phyloP scores from a whole-genome alignment of 1,284 basidiomycete genomes.

The Cystobasidium slooffiae region DNA sequence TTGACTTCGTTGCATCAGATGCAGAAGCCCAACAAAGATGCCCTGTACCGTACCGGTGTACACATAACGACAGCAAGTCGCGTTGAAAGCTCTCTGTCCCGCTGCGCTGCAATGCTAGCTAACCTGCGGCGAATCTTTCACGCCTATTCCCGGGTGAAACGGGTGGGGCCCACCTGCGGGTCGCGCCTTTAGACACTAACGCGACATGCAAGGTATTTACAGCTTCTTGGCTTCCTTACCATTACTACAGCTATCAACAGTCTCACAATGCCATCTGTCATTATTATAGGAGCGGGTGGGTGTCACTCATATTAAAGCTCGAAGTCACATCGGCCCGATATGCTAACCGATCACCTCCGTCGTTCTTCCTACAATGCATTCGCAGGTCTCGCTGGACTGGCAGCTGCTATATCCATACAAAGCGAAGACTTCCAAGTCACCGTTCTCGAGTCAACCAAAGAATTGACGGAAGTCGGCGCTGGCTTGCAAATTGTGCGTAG shows the following conservation, averaged over 20 bases:
- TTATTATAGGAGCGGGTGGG: slow-evolving; percentile 40
- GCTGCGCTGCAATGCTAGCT: not conserved
- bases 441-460: slow-evolving; percentile 36
- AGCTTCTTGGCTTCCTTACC: no score
- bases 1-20: no score
- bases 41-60: no score
- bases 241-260: no score
- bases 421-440: slow-evolving; percentile 29
- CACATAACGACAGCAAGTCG: no score
- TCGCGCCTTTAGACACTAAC: not conserved
- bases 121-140: slow-evolving; percentile 8
- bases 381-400: slow-evolving; percentile 38
- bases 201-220: no score
- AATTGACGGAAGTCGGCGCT: slow-evolving; percentile 38
- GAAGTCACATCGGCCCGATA: not conserved
- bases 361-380: not conserved
- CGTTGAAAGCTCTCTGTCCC: no score
- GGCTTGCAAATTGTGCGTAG: slow-evolving; percentile 33
- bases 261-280: slow-evolving; percentile 21
- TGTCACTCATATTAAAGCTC: not conserved
- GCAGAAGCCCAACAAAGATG: no score
- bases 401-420: slow-evolving; percentile 43
- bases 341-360: slow-evolving; percentile 3
- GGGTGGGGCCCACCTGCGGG: slow-evolving; percentile 1
- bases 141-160: not conserved